Percentiles rank a stretch among this genome's conserved stretches.
Conservation (phyloP, 768 basidiomycete species). For the Termitomyces sp. region DNA sequence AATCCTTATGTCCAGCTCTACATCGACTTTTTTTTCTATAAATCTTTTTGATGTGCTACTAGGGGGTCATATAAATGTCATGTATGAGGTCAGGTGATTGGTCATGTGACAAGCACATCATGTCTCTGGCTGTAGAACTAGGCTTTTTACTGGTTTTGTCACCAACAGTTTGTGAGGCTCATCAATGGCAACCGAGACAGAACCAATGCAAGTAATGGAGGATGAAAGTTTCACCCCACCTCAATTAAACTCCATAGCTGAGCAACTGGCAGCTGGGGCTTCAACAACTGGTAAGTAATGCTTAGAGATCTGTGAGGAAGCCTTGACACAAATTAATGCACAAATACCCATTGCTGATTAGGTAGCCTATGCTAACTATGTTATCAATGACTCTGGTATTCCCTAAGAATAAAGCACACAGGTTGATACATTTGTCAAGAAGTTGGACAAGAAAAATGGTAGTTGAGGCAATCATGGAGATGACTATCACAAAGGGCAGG, state of each 20-base stretch:
- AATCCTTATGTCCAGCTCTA: no score
- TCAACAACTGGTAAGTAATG: slow-evolving; percentile 4
- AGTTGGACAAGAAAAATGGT: slow-evolving; percentile 44
- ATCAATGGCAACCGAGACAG: background rate
- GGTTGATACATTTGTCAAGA: slow-evolving; percentile 45
- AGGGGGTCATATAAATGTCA: no score
- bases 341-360: slow-evolving; percentile 82
- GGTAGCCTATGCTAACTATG: slow-evolving; percentile 76
- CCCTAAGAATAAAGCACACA: slow-evolving; percentile 57
- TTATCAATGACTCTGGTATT: slow-evolving; percentile 88
- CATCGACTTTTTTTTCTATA: no score
- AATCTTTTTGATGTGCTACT: no score
- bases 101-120: no score
- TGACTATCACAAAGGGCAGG: slow-evolving; percentile 30
- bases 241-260: background rate
- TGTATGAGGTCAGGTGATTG: no score
- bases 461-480: slow-evolving; percentile 31
- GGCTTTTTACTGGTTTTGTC: no score
- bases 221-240: background rate
- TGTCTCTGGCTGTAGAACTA: no score
- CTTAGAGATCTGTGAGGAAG: slow-evolving; percentile 38
- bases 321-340: slow-evolving; percentile 68
- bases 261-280: background rate
- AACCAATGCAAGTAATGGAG: slow-evolving; percentile 8
- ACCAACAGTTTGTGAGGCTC: no score